Evolutionary conservation across 495 filamentous ascomycete species (phyloP).

Genomic region (Penicillium turbatum): DNA sequence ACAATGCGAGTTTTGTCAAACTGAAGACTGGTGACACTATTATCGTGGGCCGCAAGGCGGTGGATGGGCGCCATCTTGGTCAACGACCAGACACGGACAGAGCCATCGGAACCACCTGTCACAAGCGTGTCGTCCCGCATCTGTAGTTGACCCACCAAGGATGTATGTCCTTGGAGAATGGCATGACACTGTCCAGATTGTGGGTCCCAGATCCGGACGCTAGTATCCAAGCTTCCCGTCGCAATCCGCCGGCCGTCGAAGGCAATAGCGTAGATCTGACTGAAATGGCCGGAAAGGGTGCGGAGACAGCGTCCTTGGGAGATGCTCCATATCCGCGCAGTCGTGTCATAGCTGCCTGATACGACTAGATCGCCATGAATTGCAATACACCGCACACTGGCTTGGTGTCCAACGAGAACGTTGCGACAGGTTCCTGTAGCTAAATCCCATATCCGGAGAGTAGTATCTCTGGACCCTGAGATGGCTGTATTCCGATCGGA

Average conservation of each 20-base stretch:
- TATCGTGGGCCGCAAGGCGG: slow-evolving; percentile 94
- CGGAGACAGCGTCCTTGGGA: slow-evolving; percentile 85
- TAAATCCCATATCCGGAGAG: slow-evolving; percentile 92
- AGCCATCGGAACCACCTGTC: slow-evolving; percentile 93
- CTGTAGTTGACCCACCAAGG: slow-evolving; percentile 93
- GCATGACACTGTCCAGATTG: slow-evolving; percentile 80
- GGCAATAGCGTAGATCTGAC: slow-evolving; percentile 97
- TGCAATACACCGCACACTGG: slow-evolving; percentile 91
- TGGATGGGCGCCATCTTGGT: slow-evolving; percentile 86
- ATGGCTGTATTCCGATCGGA: slow-evolving; percentile 88
- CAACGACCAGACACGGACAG: slow-evolving; percentile 92
- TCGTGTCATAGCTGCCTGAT: slow-evolving; percentile 95
- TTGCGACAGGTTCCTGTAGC: slow-evolving; percentile 79
- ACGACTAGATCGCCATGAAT: slow-evolving; percentile 95
- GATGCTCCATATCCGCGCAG: slow-evolving; percentile 95
- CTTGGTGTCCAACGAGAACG: slow-evolving; percentile 92
- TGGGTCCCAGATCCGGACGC: slow-evolving; percentile 95
- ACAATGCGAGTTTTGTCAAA: slow-evolving; percentile 94
- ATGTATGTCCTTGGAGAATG: slow-evolving; percentile 96
- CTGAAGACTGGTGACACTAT: slow-evolving; percentile 94
- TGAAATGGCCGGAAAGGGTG: slow-evolving; percentile 92
- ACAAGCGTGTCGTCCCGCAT: slow-evolving; percentile 92
- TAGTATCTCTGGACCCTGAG: slow-evolving; percentile 93
- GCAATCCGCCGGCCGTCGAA: slow-evolving; percentile 91
- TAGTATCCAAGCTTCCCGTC: slow-evolving; percentile 96